Conservation (phyloP, 768 basidiomycete genomes). For the Pleurotus platypus region DNA sequence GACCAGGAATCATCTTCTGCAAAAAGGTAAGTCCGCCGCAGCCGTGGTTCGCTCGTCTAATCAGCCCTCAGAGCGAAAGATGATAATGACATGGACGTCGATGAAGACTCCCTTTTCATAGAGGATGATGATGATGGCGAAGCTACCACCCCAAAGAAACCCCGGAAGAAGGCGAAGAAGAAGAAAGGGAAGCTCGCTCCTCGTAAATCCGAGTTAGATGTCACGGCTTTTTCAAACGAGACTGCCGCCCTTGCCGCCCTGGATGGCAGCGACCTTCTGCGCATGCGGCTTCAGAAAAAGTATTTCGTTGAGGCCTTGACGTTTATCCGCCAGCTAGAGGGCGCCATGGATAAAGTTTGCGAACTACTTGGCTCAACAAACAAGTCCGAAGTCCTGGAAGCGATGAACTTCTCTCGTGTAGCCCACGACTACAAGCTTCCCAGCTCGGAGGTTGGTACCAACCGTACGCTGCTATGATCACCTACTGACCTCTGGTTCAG, state of each 20-base stretch:
- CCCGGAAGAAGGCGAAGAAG: slow-evolving; percentile 27
- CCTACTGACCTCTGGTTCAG: slow-evolving; percentile 31
- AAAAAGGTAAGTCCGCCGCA: slow-evolving; percentile 24
- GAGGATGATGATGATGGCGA: slow-evolving; percentile 31
- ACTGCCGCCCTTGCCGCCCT: slow-evolving; percentile 69
- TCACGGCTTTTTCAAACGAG: slow-evolving; percentile 63
- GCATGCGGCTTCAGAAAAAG: slow-evolving; percentile 72
- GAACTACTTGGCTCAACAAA: slow-evolving; percentile 83
- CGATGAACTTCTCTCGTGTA: slow-evolving; percentile 87
- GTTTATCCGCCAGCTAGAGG: slow-evolving; percentile 66
- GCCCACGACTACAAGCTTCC: slow-evolving; percentile 80
- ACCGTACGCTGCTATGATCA: slow-evolving; percentile 9
- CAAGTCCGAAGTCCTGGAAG: slow-evolving; percentile 79
- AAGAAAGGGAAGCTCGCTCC: slow-evolving; percentile 45
- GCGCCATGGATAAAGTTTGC: slow-evolving; percentile 66
- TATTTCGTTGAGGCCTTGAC: slow-evolving; percentile 82
- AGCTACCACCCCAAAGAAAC: slow-evolving; percentile 18
- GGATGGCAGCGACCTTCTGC: slow-evolving; percentile 60
- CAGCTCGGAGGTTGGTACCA: slow-evolving; percentile 57
- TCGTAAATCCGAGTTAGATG: slow-evolving; percentile 69
- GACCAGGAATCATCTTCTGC: slow-evolving; percentile 23
- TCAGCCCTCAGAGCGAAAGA: slow-evolving; percentile 24
- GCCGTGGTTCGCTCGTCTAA: background rate
- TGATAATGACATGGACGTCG: slow-evolving; percentile 35
- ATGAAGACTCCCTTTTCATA: slow-evolving; percentile 32